These are phyloP conservation scores for Pleurotus tuoliensis DNA, from an alignment of 768 basidiomycete species.

Conservation along the genomic window DNA sequence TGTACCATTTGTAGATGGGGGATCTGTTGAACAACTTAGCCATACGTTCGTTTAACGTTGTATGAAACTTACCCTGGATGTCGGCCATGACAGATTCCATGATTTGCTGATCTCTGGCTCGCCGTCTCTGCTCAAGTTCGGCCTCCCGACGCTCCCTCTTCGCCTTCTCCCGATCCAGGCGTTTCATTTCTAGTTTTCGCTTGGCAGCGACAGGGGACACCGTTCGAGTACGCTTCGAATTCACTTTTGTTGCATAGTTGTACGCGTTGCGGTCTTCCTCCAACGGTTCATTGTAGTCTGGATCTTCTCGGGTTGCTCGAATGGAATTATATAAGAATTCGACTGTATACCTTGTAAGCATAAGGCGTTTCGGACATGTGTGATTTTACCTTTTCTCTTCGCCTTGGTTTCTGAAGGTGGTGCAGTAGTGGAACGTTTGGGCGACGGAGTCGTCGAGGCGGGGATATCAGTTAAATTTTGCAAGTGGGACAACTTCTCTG, in stretches of 20 bases:
- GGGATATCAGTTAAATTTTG: constrained; percentile 8
- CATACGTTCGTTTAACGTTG: background rate
- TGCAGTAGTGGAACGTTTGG: constrained; percentile 24
- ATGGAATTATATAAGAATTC: constrained; percentile 30
- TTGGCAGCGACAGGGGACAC: constrained; percentile 37
- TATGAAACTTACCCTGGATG: background rate
- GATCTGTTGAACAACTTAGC: background rate
- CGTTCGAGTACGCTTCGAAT: constrained; percentile 49
- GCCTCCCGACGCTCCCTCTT: constrained; percentile 37
- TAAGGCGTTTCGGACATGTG: background rate
- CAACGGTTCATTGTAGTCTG: constrained; percentile 22
- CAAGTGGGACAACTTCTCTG: constrained; percentile 13
- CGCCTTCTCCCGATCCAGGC: constrained; percentile 35
- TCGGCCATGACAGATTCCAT: constrained; percentile 38
- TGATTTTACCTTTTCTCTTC: constrained; percentile 5
- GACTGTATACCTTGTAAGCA: constrained; percentile 19
- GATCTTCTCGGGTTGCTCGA: constrained; percentile 25
- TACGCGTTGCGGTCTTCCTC: constrained; percentile 32
- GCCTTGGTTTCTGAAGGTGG: background rate
- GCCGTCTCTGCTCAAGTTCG: constrained; percentile 33
- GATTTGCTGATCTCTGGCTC: constrained; percentile 32
- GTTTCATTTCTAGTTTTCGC: constrained; percentile 34
- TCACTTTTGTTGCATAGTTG: constrained; percentile 26
- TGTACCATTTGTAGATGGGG: background rate
- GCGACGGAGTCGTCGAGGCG: constrained; percentile 29